Conservation (phyloP, 371 early-diverging fungal genomes). For the Batkoa obscura region DNA sequence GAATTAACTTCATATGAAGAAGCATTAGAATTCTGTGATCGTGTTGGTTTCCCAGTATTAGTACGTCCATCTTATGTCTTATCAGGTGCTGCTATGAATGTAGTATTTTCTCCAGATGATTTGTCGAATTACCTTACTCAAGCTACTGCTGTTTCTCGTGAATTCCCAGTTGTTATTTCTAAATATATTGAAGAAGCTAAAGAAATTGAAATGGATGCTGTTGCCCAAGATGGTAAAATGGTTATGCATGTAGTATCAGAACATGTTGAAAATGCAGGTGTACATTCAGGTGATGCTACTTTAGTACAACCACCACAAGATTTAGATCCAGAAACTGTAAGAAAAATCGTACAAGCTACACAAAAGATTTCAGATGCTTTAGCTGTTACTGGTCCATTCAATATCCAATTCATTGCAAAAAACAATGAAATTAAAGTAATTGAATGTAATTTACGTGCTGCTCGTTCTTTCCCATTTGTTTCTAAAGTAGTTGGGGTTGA, state of each 20-base stretch:
- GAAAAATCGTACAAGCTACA: conserved; percentile 49
- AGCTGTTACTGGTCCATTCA: conserved; percentile 85
- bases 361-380: conserved; percentile 70
- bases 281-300: conserved; percentile 94
- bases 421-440: conserved; percentile 64
- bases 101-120: conserved; percentile 50
- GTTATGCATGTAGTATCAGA: conserved; percentile 75
- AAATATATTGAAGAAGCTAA: conserved; percentile 84
- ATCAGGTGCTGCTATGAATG: conserved; percentile 93
- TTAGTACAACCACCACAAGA: conserved; percentile 69
- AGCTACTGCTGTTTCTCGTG: conserved; percentile 73
- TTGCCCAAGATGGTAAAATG: conserved; percentile 64
- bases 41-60: conserved; percentile 79
- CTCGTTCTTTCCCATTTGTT: conserved; percentile 89
- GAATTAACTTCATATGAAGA: conserved; percentile 63
- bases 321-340: conserved; percentile 36
- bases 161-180: conserved; percentile 83
- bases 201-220: conserved; percentile 87
- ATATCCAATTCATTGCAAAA: conserved; percentile 74
- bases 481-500: conserved; percentile 79
- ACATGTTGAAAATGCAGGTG: conserved; percentile 91
- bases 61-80: conserved; percentile 89
- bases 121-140: conserved; percentile 48
- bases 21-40: conserved; percentile 57
- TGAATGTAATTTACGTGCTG: conserved; percentile 91